Percentiles rank a stretch among this genome's conserved stretches.
These are phyloP conservation scores for Coemansia sp. DNA, from an alignment of 192 early-diverging fungal species.

Conservation along the genomic window DNA sequence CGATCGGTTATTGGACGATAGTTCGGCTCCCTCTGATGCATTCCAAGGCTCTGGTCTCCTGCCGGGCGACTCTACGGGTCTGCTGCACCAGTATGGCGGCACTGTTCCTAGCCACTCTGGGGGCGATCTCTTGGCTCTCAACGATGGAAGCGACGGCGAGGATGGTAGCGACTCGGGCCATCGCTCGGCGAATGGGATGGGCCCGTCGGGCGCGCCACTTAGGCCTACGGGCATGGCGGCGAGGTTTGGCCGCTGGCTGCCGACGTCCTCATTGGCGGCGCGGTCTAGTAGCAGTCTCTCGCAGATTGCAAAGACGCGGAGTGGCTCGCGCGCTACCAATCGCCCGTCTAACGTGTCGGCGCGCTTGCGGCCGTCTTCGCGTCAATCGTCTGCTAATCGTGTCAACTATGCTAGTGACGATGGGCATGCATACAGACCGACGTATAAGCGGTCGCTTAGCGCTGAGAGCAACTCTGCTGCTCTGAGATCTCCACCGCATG, in stretches of 20 bases:
- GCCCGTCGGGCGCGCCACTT: neutral
- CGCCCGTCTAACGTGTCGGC: neutral
- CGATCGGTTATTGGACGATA: slow-evolving; percentile 27
- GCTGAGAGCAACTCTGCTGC: neutral
- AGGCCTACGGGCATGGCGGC: slow-evolving; percentile 42
- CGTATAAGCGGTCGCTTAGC: neutral
- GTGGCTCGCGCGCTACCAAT: slow-evolving; percentile 20
- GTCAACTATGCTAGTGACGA: slow-evolving; percentile 37
- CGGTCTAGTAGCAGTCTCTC: neutral
- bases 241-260: slow-evolving; percentile 37
- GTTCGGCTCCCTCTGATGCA: neutral
- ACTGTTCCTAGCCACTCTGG: slow-evolving; percentile 1
- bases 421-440: neutral
- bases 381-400: slow-evolving; percentile 35
- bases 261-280: slow-evolving; percentile 9
- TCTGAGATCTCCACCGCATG: neutral
- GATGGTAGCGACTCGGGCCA: slow-evolving; percentile 25
- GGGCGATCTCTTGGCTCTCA: slow-evolving; percentile 13
- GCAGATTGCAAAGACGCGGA: slow-evolving; percentile 8
- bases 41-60: slow-evolving; percentile 5
- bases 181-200: slow-evolving; percentile 3
- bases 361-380: slow-evolving; percentile 46
- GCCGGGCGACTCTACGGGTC: neutral
- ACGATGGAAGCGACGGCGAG: slow-evolving; percentile 12
- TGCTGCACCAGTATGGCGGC: slow-evolving; percentile 10